Conservation (phyloP, 345 rosid species). For the Populus pruinosa region DNA sequence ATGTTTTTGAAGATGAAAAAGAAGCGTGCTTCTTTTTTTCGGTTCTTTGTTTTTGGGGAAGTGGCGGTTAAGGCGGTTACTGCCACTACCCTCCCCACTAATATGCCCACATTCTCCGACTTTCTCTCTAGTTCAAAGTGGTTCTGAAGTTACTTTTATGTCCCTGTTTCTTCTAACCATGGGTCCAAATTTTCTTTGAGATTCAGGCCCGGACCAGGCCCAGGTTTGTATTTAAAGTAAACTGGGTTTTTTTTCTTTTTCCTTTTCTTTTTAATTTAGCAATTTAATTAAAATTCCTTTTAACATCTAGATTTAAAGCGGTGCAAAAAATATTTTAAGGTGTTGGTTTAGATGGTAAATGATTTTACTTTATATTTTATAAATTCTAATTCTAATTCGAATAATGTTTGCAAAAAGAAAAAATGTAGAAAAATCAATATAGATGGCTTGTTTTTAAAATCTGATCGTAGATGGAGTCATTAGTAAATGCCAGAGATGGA, state of each 20-base stretch:
- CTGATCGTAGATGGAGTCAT: not conserved
- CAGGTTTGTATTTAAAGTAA: no score
- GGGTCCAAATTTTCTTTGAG: not conserved
- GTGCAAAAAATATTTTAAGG: not conserved
- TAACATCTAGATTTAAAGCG: not conserved
- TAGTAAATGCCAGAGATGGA: no score
- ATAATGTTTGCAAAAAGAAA: not conserved
- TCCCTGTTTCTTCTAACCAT: not conserved
- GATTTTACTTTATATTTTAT: not conserved
- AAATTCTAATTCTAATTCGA: not conserved
- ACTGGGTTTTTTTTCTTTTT: no score
- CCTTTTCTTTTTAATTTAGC: not conserved
- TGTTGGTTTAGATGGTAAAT: not conserved
- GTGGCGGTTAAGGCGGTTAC: constrained; percentile 27
- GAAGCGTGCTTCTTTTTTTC: not conserved
- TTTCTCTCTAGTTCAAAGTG: constrained; percentile 6
- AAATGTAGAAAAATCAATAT: not conserved
- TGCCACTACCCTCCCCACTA: constrained; percentile 20
- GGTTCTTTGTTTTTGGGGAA: not conserved
- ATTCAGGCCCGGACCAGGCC: not conserved
- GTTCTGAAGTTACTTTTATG: not conserved
- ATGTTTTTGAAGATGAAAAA: not conserved
- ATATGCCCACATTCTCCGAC: constrained; percentile 15
- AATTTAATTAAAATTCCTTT: not conserved
- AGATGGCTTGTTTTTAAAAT: not conserved